phyloP scores from a whole-genome alignment of 2,329 filamentous ascomycete species.

The Neonectria coccinea region DNA sequence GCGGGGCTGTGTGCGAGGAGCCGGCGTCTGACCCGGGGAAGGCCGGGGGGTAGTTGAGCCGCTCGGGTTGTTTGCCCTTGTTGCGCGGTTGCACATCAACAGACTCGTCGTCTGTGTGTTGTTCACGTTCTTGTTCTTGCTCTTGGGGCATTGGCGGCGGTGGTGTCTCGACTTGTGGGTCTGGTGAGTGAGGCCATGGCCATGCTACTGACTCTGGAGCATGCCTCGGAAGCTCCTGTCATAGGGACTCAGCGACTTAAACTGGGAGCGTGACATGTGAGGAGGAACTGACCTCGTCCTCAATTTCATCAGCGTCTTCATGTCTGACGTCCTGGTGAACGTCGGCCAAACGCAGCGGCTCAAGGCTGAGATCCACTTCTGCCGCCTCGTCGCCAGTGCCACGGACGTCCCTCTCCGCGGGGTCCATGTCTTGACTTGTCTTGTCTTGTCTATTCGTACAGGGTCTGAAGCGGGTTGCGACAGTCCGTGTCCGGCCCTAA shows the following conservation, averaged over 20 bases:
- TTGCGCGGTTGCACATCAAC: neutral
- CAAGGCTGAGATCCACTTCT: slow-evolving; percentile 20
- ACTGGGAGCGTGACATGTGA: slow-evolving; percentile 1
- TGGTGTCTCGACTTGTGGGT: slow-evolving; percentile 19
- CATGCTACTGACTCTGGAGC: slow-evolving; percentile 7
- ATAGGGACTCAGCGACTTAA: slow-evolving; percentile 8
- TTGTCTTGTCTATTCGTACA: slow-evolving; percentile 1
- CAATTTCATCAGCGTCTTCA: slow-evolving; percentile 5
- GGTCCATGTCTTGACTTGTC: slow-evolving; percentile 24
- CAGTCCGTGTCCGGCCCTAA: slow-evolving; percentile 1
- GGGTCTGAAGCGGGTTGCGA: neutral
- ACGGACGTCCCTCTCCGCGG: slow-evolving; percentile 12
- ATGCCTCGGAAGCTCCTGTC: slow-evolving; percentile 6
- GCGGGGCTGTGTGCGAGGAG: slow-evolving; percentile 17
- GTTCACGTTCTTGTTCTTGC: neutral
- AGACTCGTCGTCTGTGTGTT: slow-evolving; percentile 8
- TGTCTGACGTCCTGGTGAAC: neutral
- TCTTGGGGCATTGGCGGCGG: slow-evolving; percentile 8
- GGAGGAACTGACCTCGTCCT: slow-evolving; percentile 19
- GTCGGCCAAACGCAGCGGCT: slow-evolving; percentile 8
- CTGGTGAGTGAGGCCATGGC: slow-evolving; percentile 20
- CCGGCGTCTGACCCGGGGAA: slow-evolving; percentile 8
- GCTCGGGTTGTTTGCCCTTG: slow-evolving; percentile 20
- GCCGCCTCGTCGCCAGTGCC: slow-evolving; percentile 9
- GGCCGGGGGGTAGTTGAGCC: slow-evolving; percentile 3